These are phyloP conservation scores for Scenedesmus sp. DNA, from an alignment of 163 green algal species.

Conservation along the genomic window DNA sequence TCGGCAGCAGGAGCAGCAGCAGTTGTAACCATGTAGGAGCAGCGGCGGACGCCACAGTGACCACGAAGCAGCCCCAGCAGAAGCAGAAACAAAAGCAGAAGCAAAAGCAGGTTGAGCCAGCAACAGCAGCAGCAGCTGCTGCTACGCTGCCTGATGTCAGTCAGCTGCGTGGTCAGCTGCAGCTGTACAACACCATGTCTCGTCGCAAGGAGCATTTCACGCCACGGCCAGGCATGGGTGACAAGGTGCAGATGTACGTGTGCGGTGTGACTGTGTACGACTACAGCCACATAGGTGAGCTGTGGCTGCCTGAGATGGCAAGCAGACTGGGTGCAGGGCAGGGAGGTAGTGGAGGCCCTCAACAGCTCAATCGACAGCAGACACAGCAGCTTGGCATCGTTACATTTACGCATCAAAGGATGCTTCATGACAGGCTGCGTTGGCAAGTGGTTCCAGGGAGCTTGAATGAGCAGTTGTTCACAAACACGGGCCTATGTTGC, in stretches of 20 bases:
- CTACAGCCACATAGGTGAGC: constrained; percentile 93
- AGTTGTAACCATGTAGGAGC: neutral
- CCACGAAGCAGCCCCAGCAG: neutral
- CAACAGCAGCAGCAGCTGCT: neutral
- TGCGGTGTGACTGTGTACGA: constrained; percentile 99
- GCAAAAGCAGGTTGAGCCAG: neutral
- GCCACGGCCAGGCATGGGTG: constrained; percentile 58
- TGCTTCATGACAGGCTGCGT: neutral
- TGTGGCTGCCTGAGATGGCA: too few species aligned
- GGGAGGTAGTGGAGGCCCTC: neutral
- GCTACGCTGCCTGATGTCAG: constrained; percentile 19
- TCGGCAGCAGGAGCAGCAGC: constrained; percentile 29
- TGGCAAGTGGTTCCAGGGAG: neutral
- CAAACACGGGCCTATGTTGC: neutral
- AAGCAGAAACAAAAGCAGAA: neutral
- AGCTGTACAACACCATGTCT: constrained; percentile 93
- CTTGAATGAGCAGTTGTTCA: neutral
- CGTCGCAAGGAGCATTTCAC: constrained; percentile 88
- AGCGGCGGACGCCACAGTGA: constrained; percentile 17
- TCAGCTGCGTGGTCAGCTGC: constrained; percentile 47
- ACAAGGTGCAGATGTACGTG: constrained; percentile 97
- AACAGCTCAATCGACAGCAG: neutral
- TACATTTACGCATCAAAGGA: neutral
- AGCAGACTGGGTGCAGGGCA: neutral
- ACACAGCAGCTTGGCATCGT: neutral